These are phyloP conservation scores for Trichoderma guizhouense DNA, from an alignment of 2,329 filamentous ascomycete species.

Conservation along the genomic window DNA sequence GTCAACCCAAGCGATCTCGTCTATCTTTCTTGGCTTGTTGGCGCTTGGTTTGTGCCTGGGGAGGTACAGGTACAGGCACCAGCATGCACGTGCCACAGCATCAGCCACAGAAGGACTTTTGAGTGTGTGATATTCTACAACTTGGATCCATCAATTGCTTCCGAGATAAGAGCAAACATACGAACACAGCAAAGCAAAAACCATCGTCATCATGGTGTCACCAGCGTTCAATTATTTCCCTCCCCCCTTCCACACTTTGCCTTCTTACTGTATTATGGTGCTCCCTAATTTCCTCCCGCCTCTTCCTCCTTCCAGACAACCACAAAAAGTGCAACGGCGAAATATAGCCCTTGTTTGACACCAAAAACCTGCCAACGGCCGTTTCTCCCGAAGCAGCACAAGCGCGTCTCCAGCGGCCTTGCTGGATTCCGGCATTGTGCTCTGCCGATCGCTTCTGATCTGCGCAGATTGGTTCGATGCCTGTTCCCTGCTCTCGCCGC, in stretches of 20 bases:
- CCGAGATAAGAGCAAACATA: background rate
- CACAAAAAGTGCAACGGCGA: background rate
- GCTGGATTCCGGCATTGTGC: background rate
- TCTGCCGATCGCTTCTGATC: conserved; percentile 11
- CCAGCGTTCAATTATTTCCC: background rate
- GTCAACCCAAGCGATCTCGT: background rate
- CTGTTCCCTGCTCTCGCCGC: background rate
- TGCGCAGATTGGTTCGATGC: background rate
- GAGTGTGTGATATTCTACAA: background rate
- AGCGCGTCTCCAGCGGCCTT: background rate
- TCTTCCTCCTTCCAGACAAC: background rate
- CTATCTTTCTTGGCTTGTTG: background rate
- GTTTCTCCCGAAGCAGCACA: conserved; percentile 11
- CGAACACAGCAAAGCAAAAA: background rate
- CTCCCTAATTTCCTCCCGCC: background rate
- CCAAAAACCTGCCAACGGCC: conserved; percentile 1
- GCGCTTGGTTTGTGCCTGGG: background rate
- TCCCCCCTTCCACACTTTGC: background rate
- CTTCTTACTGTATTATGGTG: background rate
- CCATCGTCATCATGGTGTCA: background rate
- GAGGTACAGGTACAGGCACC: background rate
- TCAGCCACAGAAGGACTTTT: background rate
- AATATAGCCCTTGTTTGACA: background rate
- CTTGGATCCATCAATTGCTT: background rate
- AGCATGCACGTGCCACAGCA: background rate